A percentile compares a stretch with the other conserved stretches of the same genome.
These are phyloP conservation scores for Sporothrix euskadiensis DNA, from an alignment of 2,329 filamentous ascomycete species.

Conservation along the genomic window DNA sequence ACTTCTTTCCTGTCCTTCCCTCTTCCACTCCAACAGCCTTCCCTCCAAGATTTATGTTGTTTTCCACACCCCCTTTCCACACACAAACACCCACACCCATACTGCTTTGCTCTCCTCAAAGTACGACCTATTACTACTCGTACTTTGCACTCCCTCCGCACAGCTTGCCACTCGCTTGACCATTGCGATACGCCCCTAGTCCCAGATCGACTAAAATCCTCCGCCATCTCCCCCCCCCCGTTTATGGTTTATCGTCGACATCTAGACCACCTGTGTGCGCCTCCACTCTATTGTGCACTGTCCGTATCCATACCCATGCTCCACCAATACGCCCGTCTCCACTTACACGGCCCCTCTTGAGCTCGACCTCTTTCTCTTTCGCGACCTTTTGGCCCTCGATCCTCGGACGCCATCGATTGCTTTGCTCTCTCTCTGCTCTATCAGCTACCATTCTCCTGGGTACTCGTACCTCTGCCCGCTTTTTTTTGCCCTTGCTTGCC, in stretches of 20 bases:
- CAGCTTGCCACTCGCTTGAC: constrained; percentile 19
- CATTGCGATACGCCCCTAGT: constrained; percentile 11
- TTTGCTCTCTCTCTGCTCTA: not conserved
- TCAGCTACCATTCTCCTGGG: not conserved
- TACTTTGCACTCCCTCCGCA: not conserved
- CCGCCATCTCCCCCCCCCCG: no score
- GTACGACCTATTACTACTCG: not conserved
- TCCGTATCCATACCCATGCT: not conserved
- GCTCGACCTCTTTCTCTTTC: not conserved
- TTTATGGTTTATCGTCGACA: constrained; percentile 12
- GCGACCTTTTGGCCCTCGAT: not conserved
- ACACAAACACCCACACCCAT: not conserved
- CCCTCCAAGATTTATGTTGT: not conserved
- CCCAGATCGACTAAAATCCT: constrained; percentile 21
- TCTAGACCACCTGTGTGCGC: constrained; percentile 5
- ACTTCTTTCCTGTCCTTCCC: not conserved
- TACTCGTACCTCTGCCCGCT: constrained; percentile 4
- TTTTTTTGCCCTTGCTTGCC: not conserved
- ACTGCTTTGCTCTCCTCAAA: not conserved
- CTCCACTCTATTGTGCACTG: constrained; percentile 10
- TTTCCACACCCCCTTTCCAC: not conserved
- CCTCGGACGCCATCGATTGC: not conserved
- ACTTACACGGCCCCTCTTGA: constrained; percentile 15
- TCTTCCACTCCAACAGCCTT: not conserved
- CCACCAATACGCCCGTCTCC: not conserved